Conservation (phyloP, 2,329 filamentous ascomycete genomes). For the Gremmenia infestans region DNA sequence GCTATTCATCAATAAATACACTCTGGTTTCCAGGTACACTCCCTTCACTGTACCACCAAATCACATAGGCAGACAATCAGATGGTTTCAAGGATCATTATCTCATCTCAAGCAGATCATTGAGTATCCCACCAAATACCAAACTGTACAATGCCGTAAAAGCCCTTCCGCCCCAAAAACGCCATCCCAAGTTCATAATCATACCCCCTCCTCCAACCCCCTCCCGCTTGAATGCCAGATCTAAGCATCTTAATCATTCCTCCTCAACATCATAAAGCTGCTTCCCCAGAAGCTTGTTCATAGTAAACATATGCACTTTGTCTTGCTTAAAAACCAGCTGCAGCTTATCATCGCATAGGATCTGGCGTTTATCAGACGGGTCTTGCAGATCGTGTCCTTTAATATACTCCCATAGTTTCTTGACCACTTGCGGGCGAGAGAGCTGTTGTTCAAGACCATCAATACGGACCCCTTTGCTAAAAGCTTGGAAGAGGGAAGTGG, state of each 20-base stretch:
- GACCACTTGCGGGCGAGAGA: slow-evolving; percentile 91
- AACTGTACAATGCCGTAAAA: background rate
- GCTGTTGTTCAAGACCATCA: slow-evolving; percentile 40
- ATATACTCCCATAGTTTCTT: slow-evolving; percentile 97
- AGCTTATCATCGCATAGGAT: slow-evolving; percentile 90
- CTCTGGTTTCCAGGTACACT: too few relatives aligned
- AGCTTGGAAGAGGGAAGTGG: background rate
- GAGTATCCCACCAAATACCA: background rate
- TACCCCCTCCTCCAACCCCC: background rate
- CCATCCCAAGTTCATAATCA: background rate
- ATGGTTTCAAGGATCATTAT: background rate
- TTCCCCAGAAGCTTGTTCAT: slow-evolving; percentile 96
- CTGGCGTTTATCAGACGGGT: slow-evolving; percentile 84
- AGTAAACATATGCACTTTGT: slow-evolving; percentile 95
- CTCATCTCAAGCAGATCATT: background rate
- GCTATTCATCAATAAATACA: too few relatives aligned
- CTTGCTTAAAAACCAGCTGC: slow-evolving; percentile 86
- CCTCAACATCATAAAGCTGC: slow-evolving; percentile 82
- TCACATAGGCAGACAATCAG: too few relatives aligned
- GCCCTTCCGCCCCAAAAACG: background rate
- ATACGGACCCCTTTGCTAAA: background rate
- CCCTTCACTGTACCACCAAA: background rate
- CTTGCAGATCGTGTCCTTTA: slow-evolving; percentile 81
- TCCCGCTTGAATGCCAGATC: background rate
- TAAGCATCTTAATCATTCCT: slow-evolving; percentile 33